These are phyloP conservation scores for Microthyrium microscopicum DNA, from an alignment of 2,329 filamentous ascomycete species.

Conservation along the genomic window DNA sequence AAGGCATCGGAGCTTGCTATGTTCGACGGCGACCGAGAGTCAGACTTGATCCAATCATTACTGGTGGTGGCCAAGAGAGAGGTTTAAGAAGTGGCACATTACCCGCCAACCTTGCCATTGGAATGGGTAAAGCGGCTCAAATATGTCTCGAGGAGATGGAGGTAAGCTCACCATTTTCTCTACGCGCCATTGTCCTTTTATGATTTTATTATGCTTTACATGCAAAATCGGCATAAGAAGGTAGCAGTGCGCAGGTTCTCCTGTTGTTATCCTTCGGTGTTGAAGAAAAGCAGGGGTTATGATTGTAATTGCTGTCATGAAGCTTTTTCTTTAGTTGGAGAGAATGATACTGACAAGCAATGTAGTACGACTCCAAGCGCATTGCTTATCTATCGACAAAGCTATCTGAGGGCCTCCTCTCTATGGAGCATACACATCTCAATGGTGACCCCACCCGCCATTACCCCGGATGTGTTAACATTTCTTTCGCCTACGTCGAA, in stretches of 20 bases:
- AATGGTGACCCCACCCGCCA: conserved; percentile 73
- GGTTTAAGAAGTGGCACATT: conserved; percentile 88
- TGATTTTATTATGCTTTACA: conserved; percentile 60
- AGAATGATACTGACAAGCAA: not conserved
- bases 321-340: not conserved
- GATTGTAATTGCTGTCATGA: conserved; percentile 17
- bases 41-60: conserved; percentile 89
- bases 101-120: conserved; percentile 73
- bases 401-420: conserved; percentile 63
- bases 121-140: conserved; percentile 89
- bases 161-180: conserved; percentile 40
- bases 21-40: conserved; percentile 85
- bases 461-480: conserved; percentile 94
- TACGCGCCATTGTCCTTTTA: conserved; percentile 15
- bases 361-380: conserved; percentile 78
- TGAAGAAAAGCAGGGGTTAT: conserved; percentile 52
- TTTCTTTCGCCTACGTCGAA: conserved; percentile 96
- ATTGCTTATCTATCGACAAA: conserved; percentile 71
- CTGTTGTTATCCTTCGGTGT: conserved; percentile 23
- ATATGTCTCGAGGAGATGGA: conserved; percentile 79
- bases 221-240: conserved; percentile 78
- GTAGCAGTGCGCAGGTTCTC: conserved; percentile 10
- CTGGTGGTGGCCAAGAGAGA: conserved; percentile 87
- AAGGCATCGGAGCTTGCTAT: conserved; percentile 92
- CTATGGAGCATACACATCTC: conserved; percentile 80